Conservation (phyloP, 2,329 filamentous ascomycete species). For the Aureobasidium leucospermi region DNA sequence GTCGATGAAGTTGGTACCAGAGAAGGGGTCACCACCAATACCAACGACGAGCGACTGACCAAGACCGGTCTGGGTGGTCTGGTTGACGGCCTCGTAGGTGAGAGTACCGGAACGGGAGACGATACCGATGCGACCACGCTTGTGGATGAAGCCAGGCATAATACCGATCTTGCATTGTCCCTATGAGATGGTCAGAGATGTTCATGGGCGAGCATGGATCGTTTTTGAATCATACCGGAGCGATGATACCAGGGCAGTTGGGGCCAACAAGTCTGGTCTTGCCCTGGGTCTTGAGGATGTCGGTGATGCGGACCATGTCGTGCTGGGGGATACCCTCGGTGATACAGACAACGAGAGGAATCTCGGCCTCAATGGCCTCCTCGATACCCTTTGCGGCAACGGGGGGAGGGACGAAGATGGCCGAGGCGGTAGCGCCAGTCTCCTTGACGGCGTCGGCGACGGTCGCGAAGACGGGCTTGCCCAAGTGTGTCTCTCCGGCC, state of each 20-base stretch:
- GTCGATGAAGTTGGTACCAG: slow-evolving; percentile 99
- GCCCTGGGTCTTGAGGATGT: slow-evolving; percentile 93
- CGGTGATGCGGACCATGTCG: slow-evolving; percentile 98
- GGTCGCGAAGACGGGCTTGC: slow-evolving; percentile 84
- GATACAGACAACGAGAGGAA: slow-evolving; percentile 93
- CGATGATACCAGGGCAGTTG: slow-evolving; percentile 98
- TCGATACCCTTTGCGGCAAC: slow-evolving; percentile 92
- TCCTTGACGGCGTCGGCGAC: slow-evolving; percentile 83
- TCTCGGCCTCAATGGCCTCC: slow-evolving; percentile 88
- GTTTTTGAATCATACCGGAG: slow-evolving; percentile 42
- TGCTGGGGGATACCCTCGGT: slow-evolving; percentile 98
- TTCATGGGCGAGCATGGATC: neutral
- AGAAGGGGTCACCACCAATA: slow-evolving; percentile 97
- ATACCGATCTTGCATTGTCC: slow-evolving; percentile 99
- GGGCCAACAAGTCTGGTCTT: slow-evolving; percentile 96
- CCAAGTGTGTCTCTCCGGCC: slow-evolving; percentile 82
- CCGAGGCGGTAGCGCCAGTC: slow-evolving; percentile 83
- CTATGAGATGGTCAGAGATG: slow-evolving; percentile 27
- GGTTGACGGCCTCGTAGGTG: slow-evolving; percentile 99
- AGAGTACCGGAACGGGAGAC: slow-evolving; percentile 96
- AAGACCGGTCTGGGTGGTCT: slow-evolving; percentile 93
- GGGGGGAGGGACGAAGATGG: slow-evolving; percentile 95
- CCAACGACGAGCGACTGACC: slow-evolving; percentile 97
- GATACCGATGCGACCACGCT: slow-evolving; percentile 96
- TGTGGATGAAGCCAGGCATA: slow-evolving; percentile 99